Evolutionary conservation across 2,329 filamentous ascomycete species (phyloP), one percentile per base, ranked within the genome.

Genomic region (Pyrenochaeta sp.): DNA sequence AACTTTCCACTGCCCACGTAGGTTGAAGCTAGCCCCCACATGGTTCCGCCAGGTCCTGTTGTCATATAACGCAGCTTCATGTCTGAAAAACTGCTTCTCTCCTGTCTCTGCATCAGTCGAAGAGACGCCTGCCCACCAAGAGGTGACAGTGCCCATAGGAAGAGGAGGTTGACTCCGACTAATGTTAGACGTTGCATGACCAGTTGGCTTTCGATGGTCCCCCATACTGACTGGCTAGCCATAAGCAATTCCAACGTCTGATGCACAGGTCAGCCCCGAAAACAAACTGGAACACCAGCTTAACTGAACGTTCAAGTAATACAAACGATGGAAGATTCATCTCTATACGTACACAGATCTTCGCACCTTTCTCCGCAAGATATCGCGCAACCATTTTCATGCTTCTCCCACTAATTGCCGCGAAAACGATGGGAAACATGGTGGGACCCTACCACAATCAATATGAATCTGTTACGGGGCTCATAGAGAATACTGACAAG

Each of bases 221-320:
- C 72, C 71, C 72, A 76, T 0, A 77, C 71, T 0, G 73, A 74
- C 18, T 75, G 74, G 15, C 74, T 75, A 0, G 71, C 73, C 64
- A 75, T 71, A 0, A 75, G 60, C 0, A 74, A 44, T 36, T 76
- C 74, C 0, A 76, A 49, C 3, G 63, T 74, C 72, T 74, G 10
- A 21, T 15, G 7, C 7, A 5, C 9, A 20, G 2, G 20, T 63
- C 43, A 61, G 51, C 15, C 17, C 7, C 12, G 37, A 18, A 20
- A 15, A 20, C 15, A 20, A 20, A 18, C 21, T 20, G n/a, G 7
- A 6, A 7, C 4, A 11, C n/a, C 17, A 18, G 7, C 15, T 9
- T 37, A 20, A 18, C 35, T 37, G 12, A 20, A 18, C 35, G 9
- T 18, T 18, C 5, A 11, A 37, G 15, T 20, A 11, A 20, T 14